phyloP scores from a whole-genome alignment of 2,329 filamentous ascomycete species.

The Cladophialophora carrionii region DNA sequence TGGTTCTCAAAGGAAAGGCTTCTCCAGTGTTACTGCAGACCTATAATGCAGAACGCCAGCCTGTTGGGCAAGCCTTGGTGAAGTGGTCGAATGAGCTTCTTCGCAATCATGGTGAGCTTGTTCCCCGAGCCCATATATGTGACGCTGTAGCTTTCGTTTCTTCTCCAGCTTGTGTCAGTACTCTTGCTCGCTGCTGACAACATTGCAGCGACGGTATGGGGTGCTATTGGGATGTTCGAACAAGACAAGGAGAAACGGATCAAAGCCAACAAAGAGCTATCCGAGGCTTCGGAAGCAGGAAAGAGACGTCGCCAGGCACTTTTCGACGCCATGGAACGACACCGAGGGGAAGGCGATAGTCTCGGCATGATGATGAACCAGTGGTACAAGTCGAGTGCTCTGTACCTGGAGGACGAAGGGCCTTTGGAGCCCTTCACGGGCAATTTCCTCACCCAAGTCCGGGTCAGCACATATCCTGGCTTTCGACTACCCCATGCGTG shows the following conservation, averaged over 20 bases:
- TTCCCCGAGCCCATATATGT: background rate
- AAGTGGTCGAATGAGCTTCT: conserved; percentile 61
- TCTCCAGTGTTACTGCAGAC: conserved; percentile 39
- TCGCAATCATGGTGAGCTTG: conserved; percentile 51
- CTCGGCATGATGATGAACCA: conserved; percentile 66
- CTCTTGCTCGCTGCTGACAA: background rate
- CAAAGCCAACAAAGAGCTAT: conserved; percentile 47
- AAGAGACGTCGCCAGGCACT: conserved; percentile 46
- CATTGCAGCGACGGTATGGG: conserved; percentile 45
- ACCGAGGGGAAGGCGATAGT: conserved; percentile 57
- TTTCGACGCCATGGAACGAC: conserved; percentile 49
- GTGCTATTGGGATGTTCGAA: conserved; percentile 51
- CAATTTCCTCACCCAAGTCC: conserved; percentile 51
- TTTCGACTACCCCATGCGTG: conserved; percentile 65
- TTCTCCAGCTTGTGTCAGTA: background rate
- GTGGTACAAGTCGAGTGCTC: conserved; percentile 50
- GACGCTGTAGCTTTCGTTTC: background rate
- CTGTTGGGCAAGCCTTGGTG: conserved; percentile 52
- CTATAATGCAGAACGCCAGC: conserved; percentile 44
- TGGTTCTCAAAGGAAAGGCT: conserved; percentile 42
- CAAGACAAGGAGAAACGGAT: conserved; percentile 46
- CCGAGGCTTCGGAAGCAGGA: conserved; percentile 46
- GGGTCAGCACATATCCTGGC: conserved; percentile 61
- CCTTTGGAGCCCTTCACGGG: conserved; percentile 32
- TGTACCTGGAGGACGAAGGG: conserved; percentile 55